Percentiles rank a stretch among this genome's conserved stretches.
phyloP scores from a whole-genome alignment of 192 early-diverging fungal genomes.

The Coemansia sp. region DNA sequence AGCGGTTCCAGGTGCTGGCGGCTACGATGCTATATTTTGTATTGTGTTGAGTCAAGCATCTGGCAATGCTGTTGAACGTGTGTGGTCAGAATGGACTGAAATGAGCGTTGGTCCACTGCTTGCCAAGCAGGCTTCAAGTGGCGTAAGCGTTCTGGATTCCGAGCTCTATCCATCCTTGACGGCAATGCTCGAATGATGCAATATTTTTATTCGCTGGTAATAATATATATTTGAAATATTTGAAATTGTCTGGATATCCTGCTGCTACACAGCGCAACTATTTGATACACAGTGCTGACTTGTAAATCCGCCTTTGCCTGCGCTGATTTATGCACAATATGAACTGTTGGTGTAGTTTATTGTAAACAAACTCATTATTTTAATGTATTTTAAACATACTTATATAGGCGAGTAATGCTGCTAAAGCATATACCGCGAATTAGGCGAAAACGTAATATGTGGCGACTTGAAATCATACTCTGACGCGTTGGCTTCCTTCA shows the following conservation, averaged over 20 bases:
- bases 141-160: constrained; percentile 44
- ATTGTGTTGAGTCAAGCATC: constrained; percentile 63
- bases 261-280: no score
- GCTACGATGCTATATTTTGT: constrained; percentile 96
- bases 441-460: constrained; percentile 8
- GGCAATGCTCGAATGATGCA: constrained; percentile 2
- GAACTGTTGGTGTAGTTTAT: no score
- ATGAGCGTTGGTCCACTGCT: constrained; percentile 83
- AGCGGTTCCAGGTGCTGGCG: constrained; percentile 97
- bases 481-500: constrained; percentile 7
- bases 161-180: constrained; percentile 19
- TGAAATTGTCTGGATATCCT: no score
- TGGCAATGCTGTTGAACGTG: constrained; percentile 52
- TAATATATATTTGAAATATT: no score
- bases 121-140: constrained; percentile 63
- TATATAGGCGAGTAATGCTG: not conserved
- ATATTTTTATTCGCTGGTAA: not conserved
- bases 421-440: constrained; percentile 2
- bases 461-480: constrained; percentile 15
- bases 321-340: no score
- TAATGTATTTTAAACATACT: not conserved
- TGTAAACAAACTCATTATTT: not conserved
- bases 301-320: no score
- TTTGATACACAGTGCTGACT: no score
- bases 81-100: constrained; percentile 73